Conservation (phyloP, 2,329 filamentous ascomycete species). For the Albifimbria verrucaria region DNA sequence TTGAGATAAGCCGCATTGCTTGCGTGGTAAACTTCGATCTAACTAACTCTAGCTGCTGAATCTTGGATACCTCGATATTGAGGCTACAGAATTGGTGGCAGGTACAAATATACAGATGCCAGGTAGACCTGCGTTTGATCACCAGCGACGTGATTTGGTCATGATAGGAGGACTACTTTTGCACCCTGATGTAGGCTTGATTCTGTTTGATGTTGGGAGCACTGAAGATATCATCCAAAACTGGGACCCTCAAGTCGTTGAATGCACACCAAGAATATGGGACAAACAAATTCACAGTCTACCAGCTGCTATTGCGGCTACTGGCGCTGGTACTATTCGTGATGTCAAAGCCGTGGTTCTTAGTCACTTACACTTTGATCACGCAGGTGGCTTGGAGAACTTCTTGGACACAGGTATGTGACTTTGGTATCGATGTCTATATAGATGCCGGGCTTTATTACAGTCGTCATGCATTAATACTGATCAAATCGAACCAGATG, state of each 20-base stretch:
- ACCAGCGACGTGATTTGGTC: not conserved
- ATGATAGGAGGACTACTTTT: not conserved
- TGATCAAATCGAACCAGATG: no score
- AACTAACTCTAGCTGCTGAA: not conserved
- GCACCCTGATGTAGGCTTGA: not conserved
- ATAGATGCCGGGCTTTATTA: no score
- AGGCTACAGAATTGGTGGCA: not conserved
- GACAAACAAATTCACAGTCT: not conserved
- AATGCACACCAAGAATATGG: not conserved
- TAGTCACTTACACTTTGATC: not conserved
- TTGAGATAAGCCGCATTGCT: no score
- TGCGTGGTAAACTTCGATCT: not conserved
- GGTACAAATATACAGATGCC: not conserved
- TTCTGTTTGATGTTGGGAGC: not conserved
- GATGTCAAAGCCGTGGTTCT: not conserved
- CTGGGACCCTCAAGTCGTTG: not conserved
- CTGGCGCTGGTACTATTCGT: not conserved
- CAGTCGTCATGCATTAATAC: no score
- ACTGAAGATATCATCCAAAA: not conserved
- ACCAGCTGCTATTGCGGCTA: not conserved
- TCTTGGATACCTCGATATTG: not conserved
- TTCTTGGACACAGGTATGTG: not conserved
- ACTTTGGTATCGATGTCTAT: no score
- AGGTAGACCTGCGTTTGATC: not conserved
- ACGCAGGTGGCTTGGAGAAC: not conserved